Evolutionary conservation across 345 rosid species (phyloP).

Genomic region (Eucalyptus polybractea): DNA sequence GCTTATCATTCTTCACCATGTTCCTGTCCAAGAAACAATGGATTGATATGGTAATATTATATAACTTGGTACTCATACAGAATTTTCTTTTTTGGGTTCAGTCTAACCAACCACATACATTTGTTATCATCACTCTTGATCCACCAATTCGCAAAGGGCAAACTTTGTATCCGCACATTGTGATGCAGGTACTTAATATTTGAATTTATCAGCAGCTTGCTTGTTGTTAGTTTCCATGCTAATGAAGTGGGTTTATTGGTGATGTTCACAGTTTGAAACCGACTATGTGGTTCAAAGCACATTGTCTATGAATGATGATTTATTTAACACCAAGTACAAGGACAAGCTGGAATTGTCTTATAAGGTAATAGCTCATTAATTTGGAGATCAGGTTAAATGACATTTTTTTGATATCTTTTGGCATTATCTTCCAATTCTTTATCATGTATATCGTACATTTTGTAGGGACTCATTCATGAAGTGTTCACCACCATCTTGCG

Average conservation of each 20-base stretch:
- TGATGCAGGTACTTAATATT: conserved; percentile 57
- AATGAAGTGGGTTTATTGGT: background rate
- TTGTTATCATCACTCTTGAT: conserved; percentile 88
- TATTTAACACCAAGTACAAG: conserved; percentile 74
- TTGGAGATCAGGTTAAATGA: background rate
- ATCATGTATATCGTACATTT: background rate
- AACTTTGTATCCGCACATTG: conserved; percentile 90
- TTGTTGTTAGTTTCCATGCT: background rate
- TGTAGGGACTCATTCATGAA: conserved; percentile 90
- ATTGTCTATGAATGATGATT: conserved; percentile 60
- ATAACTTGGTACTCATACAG: background rate
- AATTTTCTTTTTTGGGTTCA: conserved; percentile 7
- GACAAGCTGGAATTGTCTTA: conserved; percentile 73
- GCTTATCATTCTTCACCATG: background rate
- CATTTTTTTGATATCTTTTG: background rate
- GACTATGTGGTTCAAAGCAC: conserved; percentile 53
- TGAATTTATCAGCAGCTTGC: background rate
- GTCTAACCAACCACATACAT: conserved; percentile 96
- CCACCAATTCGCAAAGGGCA: conserved; percentile 98
- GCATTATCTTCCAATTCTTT: background rate
- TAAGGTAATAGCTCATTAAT: conserved; percentile 35
- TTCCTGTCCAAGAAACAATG: background rate
- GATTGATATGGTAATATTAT: background rate
- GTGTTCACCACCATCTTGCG: conserved; percentile 86
- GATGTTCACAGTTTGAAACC: conserved; percentile 60